Conservation (phyloP, 768 basidiomycete genomes). For the Termitomyces sp. region DNA sequence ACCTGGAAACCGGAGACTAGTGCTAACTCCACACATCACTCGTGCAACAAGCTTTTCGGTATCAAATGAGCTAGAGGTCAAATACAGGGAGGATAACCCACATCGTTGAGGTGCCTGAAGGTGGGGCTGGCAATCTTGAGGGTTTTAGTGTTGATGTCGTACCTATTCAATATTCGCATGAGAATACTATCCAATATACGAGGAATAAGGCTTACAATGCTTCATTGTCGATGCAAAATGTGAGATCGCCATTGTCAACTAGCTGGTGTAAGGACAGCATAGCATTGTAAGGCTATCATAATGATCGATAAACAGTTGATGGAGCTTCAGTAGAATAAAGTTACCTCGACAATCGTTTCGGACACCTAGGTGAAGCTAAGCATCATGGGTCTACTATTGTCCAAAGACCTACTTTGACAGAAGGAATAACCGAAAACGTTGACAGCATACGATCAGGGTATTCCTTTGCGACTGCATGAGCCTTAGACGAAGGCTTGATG, state of each 20-base stretch:
- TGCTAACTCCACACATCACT: conserved; percentile 94
- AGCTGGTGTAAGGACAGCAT: conserved; percentile 83
- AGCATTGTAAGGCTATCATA: conserved; percentile 77
- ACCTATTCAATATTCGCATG: conserved; percentile 33
- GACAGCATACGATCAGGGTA: conserved; percentile 52
- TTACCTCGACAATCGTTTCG: conserved; percentile 59
- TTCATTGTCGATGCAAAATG: conserved; percentile 84
- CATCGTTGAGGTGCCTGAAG: conserved; percentile 67
- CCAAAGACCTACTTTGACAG: conserved; percentile 34
- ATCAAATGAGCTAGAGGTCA: not conserved
- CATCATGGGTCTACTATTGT: not conserved
- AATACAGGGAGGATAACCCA: conserved; percentile 22
- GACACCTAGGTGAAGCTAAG: conserved; percentile 31
- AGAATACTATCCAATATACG: not conserved
- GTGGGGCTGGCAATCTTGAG: conserved; percentile 59
- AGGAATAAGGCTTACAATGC: conserved; percentile 51
- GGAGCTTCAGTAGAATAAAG: conserved; percentile 24
- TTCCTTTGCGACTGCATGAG: conserved; percentile 26
- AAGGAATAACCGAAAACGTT: conserved; percentile 47
- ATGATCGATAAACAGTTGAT: conserved; percentile 35
- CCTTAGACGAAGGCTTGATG: not conserved
- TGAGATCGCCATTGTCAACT: conserved; percentile 82
- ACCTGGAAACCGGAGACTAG: conserved; percentile 89
- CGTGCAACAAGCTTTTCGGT: conserved; percentile 56
- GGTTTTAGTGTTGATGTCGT: conserved; percentile 62